Evolutionary conservation across 371 early-diverging fungal species (phyloP), one percentile per base, ranked within the genome.

Genomic region (Apophysomyces elegans): DNA sequence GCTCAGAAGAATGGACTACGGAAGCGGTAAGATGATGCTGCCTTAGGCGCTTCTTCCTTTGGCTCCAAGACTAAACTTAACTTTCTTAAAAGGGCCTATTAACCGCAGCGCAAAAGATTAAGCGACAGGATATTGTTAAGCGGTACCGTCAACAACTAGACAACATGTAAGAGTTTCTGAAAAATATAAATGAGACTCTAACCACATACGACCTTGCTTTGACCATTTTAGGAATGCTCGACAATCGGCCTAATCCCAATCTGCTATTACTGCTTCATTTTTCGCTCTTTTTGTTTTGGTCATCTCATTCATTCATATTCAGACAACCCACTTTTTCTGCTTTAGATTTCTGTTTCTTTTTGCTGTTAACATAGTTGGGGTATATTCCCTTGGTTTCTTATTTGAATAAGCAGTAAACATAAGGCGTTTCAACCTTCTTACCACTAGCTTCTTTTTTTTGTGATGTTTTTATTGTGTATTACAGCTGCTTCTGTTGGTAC

Each of bases 81-180:
- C 32, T 38, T 39, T 0, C 16, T 6, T 18, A 56, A 18, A 14
- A 70, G 68, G 78, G 83, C 16, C 58, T 88, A 47, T 73, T 93
- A 77, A 96, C 97, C 0, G 94, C 96, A 2, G 94, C 96, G 5
- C 90, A 89, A 77, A 97, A 97, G 78, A 69, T 96, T 43, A 93
- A 94, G 83, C 88, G 97, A 60, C 84, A 83, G 57, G 91, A 89
- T 59, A 85, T 95, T 61, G 74, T 85, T 66, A 76, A 85, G 46
- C 66, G 70, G 37, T 92, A 88, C 75, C 71, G 77, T 60, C 37
- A 38, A 1, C 70, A 88, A 44, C 81, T 96, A 61, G 83, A 85
- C 56, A 67, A 62, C 1, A 81, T 86, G 77, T 91, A 86, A 69
- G 69, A 62, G 14, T 36, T 4, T 14, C 16, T 46, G 32, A 26